Conservation (phyloP, 129 eudicot genomes). For the Pseudognaphalium luteoalbum region DNA sequence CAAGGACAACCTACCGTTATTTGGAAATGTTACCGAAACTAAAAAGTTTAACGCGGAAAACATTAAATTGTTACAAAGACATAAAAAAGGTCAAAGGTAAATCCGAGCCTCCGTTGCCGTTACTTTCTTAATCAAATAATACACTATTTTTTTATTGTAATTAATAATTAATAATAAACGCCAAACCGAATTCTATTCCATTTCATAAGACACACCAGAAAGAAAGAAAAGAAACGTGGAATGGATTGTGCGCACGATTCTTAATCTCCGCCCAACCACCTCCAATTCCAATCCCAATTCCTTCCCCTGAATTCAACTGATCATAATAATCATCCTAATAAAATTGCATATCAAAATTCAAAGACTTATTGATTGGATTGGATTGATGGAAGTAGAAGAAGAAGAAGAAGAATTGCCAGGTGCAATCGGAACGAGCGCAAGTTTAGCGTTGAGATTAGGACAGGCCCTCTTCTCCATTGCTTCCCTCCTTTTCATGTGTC, state of each 20-base stretch:
- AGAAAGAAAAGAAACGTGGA: conserved; percentile 22
- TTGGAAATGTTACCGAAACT: no score
- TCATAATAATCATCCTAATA: background rate
- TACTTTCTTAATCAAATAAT: conserved; percentile 3
- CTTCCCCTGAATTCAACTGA: background rate
- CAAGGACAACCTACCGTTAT: no score
- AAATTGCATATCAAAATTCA: background rate
- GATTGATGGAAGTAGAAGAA: conserved; percentile 19
- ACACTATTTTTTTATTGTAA: background rate
- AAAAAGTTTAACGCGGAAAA: no score
- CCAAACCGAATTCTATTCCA: background rate
- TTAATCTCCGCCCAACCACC: conserved; percentile 15
- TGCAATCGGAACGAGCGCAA: conserved; percentile 84
- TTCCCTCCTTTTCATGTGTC: conserved; percentile 86
- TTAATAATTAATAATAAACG: background rate
- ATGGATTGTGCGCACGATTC: conserved; percentile 33
- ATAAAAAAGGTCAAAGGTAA: conserved; percentile 19
- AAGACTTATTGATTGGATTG: background rate
- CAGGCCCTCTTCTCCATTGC: conserved; percentile 80
- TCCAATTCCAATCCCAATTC: background rate
- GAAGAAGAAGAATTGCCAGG: conserved; percentile 83
- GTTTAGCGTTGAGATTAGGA: conserved; percentile 86
- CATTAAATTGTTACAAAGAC: background rate
- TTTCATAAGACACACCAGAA: no score
- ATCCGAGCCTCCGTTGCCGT: conserved; percentile 28